These are phyloP conservation scores for Gryganskiella cystojenkinii DNA, from an alignment of 192 early-diverging fungal genomes.

Conservation along the genomic window DNA sequence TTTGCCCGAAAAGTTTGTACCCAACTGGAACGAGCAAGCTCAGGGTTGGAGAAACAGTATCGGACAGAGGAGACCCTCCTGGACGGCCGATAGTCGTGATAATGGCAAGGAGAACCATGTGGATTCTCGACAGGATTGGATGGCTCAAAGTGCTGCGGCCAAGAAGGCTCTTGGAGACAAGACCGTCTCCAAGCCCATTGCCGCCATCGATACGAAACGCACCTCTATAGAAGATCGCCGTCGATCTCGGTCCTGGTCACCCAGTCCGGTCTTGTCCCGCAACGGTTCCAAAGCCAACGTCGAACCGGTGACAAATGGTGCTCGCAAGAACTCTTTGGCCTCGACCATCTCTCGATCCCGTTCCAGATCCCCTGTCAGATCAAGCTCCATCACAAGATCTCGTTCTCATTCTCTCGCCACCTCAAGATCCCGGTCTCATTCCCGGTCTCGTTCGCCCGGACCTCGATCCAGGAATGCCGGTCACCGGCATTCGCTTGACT, in stretches of 20 bases:
- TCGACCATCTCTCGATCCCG: constrained; percentile 19
- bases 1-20: constrained; percentile 50
- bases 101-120: neutral
- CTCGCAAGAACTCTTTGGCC: constrained; percentile 25
- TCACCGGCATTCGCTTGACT: neutral
- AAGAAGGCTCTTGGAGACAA: neutral
- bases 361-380: constrained; percentile 14
- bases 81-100: constrained; percentile 18
- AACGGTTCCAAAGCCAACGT: neutral
- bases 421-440: neutral
- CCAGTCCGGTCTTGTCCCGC: constrained; percentile 4
- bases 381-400: constrained; percentile 11
- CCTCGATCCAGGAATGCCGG: neutral
- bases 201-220: constrained; percentile 7
- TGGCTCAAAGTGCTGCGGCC: neutral
- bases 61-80: constrained; percentile 40
- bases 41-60: constrained; percentile 44
- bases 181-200: neutral
- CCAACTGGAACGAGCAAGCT: constrained; percentile 44
- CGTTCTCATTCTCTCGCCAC: neutral
- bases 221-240: constrained; percentile 33
- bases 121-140: constrained; percentile 8
- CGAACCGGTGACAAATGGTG: neutral
- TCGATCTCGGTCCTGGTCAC: constrained; percentile 43
- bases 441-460: constrained; percentile 6